These are phyloP conservation scores for Lipomyces sp. DNA, from an alignment of 805 yeast genomes.

Conservation along the genomic window DNA sequence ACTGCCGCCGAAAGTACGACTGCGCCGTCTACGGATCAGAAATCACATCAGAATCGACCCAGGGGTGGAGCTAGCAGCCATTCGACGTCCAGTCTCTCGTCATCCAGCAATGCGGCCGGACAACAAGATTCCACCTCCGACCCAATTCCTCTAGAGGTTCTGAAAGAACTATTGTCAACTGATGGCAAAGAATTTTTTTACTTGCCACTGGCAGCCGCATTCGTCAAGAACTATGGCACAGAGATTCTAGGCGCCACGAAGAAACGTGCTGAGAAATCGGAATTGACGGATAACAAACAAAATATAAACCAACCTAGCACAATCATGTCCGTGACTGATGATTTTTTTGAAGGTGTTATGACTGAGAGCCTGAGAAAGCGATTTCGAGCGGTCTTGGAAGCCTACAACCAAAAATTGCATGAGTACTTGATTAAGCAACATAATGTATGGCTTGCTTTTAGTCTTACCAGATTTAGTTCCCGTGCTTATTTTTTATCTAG, in stretches of 20 bases:
- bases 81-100: background rate
- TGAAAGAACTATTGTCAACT: constrained; percentile 44
- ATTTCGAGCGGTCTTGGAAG: constrained; percentile 27
- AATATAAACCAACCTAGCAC: no score
- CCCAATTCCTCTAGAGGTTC: constrained; percentile 44
- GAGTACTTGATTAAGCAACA: constrained; percentile 6
- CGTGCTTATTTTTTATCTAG: background rate
- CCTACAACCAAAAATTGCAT: constrained; percentile 5
- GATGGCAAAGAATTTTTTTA: constrained; percentile 26
- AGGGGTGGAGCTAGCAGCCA: no score
- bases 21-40: constrained; percentile 25
- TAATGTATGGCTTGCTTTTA: background rate
- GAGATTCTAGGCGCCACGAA: constrained; percentile 49
- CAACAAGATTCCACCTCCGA: constrained; percentile 28
- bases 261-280: background rate
- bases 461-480: constrained; percentile 36
- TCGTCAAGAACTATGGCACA: constrained; percentile 60
- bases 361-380: constrained; percentile 30
- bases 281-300: background rate
- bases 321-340: no score
- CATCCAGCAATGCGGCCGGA: no score
- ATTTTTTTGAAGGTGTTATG: constrained; percentile 20
- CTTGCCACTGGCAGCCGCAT: constrained; percentile 29
- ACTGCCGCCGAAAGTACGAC: constrained; percentile 26
- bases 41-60: constrained; percentile 3